phyloP scores from a whole-genome alignment of 345 rosid genomes.

The Boechera retrofracta region DNA sequence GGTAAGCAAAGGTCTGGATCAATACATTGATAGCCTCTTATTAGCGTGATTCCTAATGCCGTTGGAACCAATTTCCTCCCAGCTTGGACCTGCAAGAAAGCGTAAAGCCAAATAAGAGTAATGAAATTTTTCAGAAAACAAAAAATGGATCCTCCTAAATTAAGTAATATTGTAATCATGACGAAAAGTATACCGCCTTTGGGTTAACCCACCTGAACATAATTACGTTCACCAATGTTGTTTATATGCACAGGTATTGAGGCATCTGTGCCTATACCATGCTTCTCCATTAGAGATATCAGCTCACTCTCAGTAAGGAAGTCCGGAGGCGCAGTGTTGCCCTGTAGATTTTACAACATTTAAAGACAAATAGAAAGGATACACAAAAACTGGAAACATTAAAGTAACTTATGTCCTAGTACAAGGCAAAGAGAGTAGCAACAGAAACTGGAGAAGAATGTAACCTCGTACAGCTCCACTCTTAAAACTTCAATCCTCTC shows the following conservation, averaged over 20 bases:
- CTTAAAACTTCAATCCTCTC: conserved; percentile 75
- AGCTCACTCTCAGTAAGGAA: conserved; percentile 95
- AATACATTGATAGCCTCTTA: conserved; percentile 92
- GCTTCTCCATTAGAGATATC: conserved; percentile 93
- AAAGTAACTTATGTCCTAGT: background rate
- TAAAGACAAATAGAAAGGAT: background rate
- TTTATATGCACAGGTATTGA: conserved; percentile 91
- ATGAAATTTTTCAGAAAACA: background rate
- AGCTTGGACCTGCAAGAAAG: conserved; percentile 68
- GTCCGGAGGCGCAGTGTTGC: conserved; percentile 80
- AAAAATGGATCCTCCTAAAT: conserved; percentile 4
- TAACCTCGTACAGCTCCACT: conserved; percentile 83
- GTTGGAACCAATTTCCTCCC: conserved; percentile 95
- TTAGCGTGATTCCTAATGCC: conserved; percentile 80
- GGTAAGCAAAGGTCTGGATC: conserved; percentile 98
- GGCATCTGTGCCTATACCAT: conserved; percentile 98
- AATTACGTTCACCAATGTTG: conserved; percentile 96
- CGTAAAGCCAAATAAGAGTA: conserved; percentile 11
- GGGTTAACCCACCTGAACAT: conserved; percentile 73
- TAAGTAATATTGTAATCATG: conserved; percentile 26
- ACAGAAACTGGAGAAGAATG: conserved; percentile 23
- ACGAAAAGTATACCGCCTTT: conserved; percentile 5
- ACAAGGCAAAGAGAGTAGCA: conserved; percentile 13
- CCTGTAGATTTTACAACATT: conserved; percentile 55
- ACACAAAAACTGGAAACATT: background rate